Base-by-base conservation (phyloP, 768 basidiomycete species). In the Kwoniella sp. region DNA sequence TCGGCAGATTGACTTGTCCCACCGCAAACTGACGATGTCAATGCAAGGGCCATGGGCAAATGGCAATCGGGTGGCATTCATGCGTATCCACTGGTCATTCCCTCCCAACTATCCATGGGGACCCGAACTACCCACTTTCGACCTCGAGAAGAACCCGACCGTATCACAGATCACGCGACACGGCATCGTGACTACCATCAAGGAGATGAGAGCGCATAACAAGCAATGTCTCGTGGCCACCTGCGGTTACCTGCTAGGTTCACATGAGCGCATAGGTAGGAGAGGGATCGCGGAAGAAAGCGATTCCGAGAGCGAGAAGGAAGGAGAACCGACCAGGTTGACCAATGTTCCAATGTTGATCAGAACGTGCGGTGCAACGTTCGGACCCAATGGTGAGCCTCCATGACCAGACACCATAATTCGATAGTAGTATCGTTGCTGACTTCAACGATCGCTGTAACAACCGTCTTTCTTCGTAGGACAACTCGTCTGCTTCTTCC, bases 31-130 rank as follows among this genome's bases (percentile, higher is more conserved):
- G 71, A 93, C 92, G 1, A 84, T 96, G 53, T 90, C 92, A 3
- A 82, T 97, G 48, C 87, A 91, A 68, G 91, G 91, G 1, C 93
- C 92, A 1, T 94, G 93, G 93, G 92, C 90, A n/a, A 89, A 89
- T 61, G 86, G 85, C 0, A 89, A 88, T 12, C 89, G 88, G 22
- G 89, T 90, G 64, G 79, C 81, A 7, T 93, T 92, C 81, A 87
- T 93, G 63, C 88, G 94, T 0, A 86, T 95, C 28, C 89, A 90
- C 0, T 94, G 96, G 82, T 88, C 86, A 1, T 97, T 97, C 73
- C 93, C 95, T 0, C 84, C 86, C 25, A 86, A 86, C 48, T 98
- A 98, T 75, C 81, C 81, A 17, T 75, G 76, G 34, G 64, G 69
- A 9, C 60, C 61, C 51, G 84, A 85, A 0, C 82, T 87, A 71